Evolutionary conservation across 140 eudicot species (phyloP).

Genomic region (Erigeron philadelphicus): DNA sequence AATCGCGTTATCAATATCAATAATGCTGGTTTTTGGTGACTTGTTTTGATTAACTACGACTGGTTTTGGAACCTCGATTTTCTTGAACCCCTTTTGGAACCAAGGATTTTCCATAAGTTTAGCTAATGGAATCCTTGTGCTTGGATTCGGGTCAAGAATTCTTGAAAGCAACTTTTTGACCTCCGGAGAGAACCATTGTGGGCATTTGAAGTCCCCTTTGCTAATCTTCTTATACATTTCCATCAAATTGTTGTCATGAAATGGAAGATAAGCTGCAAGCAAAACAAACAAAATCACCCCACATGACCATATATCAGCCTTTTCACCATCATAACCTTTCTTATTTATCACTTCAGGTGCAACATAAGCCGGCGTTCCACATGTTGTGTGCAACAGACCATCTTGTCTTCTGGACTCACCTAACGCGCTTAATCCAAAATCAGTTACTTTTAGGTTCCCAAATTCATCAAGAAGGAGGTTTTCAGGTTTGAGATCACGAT

Average conservation of each 20-base stretch:
- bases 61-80: background rate
- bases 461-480: constrained; percentile 51
- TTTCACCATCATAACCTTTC: too few species aligned
- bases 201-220: too few species aligned
- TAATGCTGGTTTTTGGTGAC: constrained; percentile 12
- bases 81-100: constrained; percentile 23
- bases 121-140: constrained; percentile 24
- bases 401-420: constrained; percentile 35
- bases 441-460: constrained; percentile 50
- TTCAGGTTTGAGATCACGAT: constrained; percentile 65
- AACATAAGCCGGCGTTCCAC: too few species aligned
- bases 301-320: too few species aligned
- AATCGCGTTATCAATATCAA: constrained; percentile 19
- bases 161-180: constrained; percentile 27
- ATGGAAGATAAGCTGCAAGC: background rate
- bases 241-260: too few species aligned
- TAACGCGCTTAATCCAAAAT: constrained; percentile 60
- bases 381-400: constrained; percentile 51
- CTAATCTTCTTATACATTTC: too few species aligned
- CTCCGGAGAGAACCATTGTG: constrained; percentile 19
- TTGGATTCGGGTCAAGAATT: background rate
- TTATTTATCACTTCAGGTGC: too few species aligned
- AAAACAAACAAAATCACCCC: too few species aligned
- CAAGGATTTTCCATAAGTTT: background rate
- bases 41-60: background rate